phyloP scores from a whole-genome alignment of 176 grass and related monocot species.

The Metroxylon sagu region DNA sequence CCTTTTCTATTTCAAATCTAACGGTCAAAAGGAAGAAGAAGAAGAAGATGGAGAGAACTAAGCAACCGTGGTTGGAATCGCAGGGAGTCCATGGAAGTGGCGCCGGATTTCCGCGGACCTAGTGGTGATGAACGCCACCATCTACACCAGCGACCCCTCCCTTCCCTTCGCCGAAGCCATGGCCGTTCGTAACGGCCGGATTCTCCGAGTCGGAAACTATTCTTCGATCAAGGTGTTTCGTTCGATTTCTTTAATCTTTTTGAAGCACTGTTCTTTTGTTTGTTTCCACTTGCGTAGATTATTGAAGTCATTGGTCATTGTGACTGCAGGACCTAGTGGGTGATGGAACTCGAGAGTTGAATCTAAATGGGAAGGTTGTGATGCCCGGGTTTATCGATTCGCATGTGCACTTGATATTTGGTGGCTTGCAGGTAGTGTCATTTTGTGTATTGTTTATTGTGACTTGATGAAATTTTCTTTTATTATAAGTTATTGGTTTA shows the following conservation, averaged over 20 bases:
- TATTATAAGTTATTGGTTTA: too few relatives aligned
- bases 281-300: neutral
- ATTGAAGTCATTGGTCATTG: too few relatives aligned
- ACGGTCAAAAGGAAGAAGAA: neutral
- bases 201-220: conserved; percentile 64
- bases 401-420: conserved; percentile 70
- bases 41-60: neutral
- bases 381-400: conserved; percentile 91
- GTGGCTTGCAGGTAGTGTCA: conserved; percentile 47
- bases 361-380: conserved; percentile 73
- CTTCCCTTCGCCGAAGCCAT: conserved; percentile 70
- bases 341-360: conserved; percentile 29
- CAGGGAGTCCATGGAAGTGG: conserved; percentile 33
- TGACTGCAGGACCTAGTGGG: conserved; percentile 51
- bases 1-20: neutral
- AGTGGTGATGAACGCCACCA: conserved; percentile 80
- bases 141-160: conserved; percentile 76
- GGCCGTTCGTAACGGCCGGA: conserved; percentile 55
- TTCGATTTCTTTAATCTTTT: neutral
- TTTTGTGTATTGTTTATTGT: neutral
- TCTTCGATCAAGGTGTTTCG: conserved; percentile 41
- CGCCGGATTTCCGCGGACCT: conserved; percentile 43
- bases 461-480: too few relatives aligned
- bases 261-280: neutral
- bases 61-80: neutral